phyloP scores from a whole-genome alignment of 495 filamentous ascomycete species.

The Penicillium longicatenatum region DNA sequence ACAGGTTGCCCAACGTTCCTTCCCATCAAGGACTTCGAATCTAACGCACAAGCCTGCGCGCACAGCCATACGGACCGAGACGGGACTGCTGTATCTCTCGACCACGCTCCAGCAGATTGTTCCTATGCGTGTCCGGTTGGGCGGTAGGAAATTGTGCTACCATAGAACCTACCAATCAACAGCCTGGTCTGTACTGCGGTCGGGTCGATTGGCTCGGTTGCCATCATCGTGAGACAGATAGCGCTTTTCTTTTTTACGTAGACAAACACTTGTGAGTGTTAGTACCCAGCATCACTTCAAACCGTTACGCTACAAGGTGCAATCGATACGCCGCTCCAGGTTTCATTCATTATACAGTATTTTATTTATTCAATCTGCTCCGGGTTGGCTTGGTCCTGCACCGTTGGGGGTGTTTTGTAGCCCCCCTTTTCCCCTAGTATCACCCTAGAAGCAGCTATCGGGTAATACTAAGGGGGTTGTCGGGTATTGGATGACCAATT shows the following conservation, averaged over 20 bases:
- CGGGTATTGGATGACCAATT: conserved; percentile 24
- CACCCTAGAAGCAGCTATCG: conserved; percentile 17
- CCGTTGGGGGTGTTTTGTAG: conserved; percentile 20
- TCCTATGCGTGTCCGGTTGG: conserved; percentile 28
- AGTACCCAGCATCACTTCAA: conserved; percentile 5
- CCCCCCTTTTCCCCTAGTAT: conserved; percentile 16
- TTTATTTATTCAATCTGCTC: conserved; percentile 12
- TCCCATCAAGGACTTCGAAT: not conserved
- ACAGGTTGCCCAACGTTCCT: no score
- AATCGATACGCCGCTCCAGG: not conserved
- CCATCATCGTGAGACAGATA: conserved; percentile 27
- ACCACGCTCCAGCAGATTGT: conserved; percentile 18
- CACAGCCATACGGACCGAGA: conserved; percentile 30
- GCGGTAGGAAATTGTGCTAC: conserved; percentile 27
- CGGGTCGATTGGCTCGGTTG: conserved; percentile 18
- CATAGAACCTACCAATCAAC: conserved; percentile 22
- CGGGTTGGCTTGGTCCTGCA: conserved; percentile 18
- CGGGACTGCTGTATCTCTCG: conserved; percentile 26
- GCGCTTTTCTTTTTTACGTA: conserved; percentile 3
- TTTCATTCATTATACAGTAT: conserved; percentile 4
- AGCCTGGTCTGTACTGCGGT: conserved; percentile 6
- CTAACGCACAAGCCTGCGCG: conserved; percentile 17
- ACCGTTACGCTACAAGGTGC: conserved; percentile 1
- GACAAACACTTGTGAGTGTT: not conserved
- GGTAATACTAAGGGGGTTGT: conserved; percentile 9